Conservation (phyloP, 306 rosid species). For the Cucumis hystrix region DNA sequence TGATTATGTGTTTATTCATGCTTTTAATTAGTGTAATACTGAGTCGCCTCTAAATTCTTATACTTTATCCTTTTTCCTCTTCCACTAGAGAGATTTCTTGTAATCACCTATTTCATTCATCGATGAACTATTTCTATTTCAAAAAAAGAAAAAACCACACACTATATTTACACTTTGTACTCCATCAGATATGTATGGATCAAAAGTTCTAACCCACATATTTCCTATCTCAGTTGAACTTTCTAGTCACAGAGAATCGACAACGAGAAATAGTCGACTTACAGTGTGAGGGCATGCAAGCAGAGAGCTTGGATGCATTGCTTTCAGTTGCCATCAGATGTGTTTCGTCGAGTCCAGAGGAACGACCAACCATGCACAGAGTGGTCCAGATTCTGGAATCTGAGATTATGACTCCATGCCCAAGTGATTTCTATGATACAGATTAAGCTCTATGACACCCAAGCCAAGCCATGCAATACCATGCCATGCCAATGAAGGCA, state of each 20-base stretch:
- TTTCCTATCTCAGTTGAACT: conserved; percentile 57
- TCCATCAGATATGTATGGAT: not conserved
- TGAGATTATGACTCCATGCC: conserved; percentile 95
- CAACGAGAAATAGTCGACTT: conserved; percentile 70
- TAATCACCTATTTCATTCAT: too few species aligned
- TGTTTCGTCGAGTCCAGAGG: conserved; percentile 83
- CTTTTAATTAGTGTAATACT: too few species aligned
- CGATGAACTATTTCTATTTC: too few species aligned
- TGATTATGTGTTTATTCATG: too few species aligned
- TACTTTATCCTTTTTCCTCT: too few species aligned
- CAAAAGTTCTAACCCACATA: conserved; percentile 12
- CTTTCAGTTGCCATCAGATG: conserved; percentile 75
- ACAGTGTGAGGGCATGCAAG: conserved; percentile 74
- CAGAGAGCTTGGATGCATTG: conserved; percentile 84
- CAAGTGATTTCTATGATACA: conserved; percentile 86
- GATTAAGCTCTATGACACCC: conserved; percentile 27
- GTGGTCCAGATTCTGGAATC: conserved; percentile 90
- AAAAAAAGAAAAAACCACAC: not conserved
- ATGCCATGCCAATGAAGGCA: not conserved
- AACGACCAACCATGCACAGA: conserved; percentile 94
- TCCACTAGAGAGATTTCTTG: too few species aligned
- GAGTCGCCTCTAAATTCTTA: too few species aligned
- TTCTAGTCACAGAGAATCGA: conserved; percentile 71
- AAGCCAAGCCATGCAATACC: too few species aligned
- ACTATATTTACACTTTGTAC: not conserved